Conservation (phyloP, 306 rosid species). For the Fragaria vesca region DNA sequence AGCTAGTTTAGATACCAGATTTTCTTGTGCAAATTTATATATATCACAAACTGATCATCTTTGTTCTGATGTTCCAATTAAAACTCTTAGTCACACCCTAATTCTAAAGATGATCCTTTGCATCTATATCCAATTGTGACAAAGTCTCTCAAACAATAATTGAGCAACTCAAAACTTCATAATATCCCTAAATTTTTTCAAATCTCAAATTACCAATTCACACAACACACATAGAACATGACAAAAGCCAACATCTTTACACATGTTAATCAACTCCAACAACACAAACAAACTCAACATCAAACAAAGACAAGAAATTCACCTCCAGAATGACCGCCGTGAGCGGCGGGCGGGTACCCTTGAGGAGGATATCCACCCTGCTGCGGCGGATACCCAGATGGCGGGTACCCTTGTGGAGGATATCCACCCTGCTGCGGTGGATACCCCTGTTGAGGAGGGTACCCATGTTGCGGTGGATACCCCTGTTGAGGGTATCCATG, state of each 20-base stretch:
- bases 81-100: not conserved
- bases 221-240: not conserved
- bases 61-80: not conserved
- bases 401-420: conserved; percentile 20
- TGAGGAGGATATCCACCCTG: conserved; percentile 13
- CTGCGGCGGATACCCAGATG: conserved; percentile 17
- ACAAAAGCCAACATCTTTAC: not conserved
- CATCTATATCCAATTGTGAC: too few relatives aligned
- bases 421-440: conserved; percentile 23
- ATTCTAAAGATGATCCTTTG: too few relatives aligned
- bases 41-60: not conserved
- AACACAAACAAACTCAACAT: not conserved
- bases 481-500: conserved; percentile 7
- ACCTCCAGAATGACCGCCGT: conserved; percentile 39
- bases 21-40: not conserved
- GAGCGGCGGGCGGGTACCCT: conserved; percentile 39
- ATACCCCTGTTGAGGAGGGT: conserved; percentile 18
- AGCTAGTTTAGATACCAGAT: not conserved
- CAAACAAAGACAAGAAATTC: not conserved
- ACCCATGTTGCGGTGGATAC: conserved; percentile 3
- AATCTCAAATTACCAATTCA: not conserved
- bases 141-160: not conserved
- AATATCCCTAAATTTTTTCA: not conserved
- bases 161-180: not conserved
- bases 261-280: not conserved